Evolutionary conservation across 306 rosid genomes (phyloP), one percentile per base, ranked within the genome.

Genomic region (Cucurbita pepo): DNA sequence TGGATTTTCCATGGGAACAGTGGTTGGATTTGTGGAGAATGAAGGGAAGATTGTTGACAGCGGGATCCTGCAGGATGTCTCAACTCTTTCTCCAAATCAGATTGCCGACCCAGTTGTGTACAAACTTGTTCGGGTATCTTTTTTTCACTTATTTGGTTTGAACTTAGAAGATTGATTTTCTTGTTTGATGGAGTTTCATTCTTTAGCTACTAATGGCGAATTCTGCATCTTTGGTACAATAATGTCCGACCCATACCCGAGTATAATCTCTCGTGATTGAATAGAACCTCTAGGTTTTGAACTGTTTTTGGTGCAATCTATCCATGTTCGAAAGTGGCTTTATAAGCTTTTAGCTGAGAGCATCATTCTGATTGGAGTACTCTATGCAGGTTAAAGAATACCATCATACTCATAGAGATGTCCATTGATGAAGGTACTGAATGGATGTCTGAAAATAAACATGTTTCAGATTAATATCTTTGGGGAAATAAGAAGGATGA

Each of bases 41-140:
- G 96, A 83, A 74, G 88, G 86, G 73, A 84, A 84, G 83, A 79
- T 71, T 81, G 96, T 81, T 71, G 96, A 84, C 30, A 73, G 79
- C 78, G 83, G 85, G 62, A 72, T 82, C 66, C 92, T 79, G 79
- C 83, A 82, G 63, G 83, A 85, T 80, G 82, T 81, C 82, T 84
- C 87, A 40, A 80, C 84, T 65, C 69, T 85, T 80, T 86, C 90
- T 80, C 84, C 95, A 78, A 37, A 61, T 61, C 85, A 84, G 78
- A 78, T 91, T 77, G 75, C 97, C 11, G 89, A 91, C 64, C 96
- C 97, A 22, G 89, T 95, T 85, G 96, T 95, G 36, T 95, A 95
- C 87, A 95, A 95, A 87, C 99, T 95, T 34, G 99, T 95, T 52
- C 89, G 97, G 99, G 99, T 95, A 88, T 40, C 36, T 74, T 37